Conservation (phyloP, 73 alveolate species). For the Tetrahymena elliotti region DNA sequence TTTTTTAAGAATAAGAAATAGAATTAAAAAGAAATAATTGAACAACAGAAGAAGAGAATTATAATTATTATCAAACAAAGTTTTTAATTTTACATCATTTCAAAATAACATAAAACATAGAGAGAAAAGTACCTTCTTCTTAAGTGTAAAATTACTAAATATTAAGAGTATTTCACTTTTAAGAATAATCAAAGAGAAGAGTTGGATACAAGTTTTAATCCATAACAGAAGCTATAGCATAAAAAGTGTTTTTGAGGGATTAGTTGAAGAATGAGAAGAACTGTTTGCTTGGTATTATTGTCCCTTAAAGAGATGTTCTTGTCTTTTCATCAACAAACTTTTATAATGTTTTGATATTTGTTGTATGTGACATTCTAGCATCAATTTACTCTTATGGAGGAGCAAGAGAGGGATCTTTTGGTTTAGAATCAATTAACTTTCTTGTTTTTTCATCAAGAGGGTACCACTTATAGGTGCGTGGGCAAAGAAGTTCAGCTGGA, state of each 20-base stretch:
- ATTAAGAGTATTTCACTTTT: too few species aligned
- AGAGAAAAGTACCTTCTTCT: too few species aligned
- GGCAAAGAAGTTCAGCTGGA: slow-evolving; percentile 81
- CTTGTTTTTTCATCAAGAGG: slow-evolving; percentile 42
- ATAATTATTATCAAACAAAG: too few species aligned
- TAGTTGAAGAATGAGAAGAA: not conserved
- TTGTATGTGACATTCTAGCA: not conserved
- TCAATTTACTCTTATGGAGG: not conserved
- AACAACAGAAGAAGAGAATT: too few species aligned
- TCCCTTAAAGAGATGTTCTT: not conserved
- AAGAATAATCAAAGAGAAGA: not conserved
- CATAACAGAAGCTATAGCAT: not conserved
- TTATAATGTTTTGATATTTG: not conserved
- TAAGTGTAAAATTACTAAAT: too few species aligned
- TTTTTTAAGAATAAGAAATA: too few species aligned
- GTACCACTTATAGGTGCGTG: slow-evolving; percentile 65
- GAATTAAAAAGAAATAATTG: too few species aligned
- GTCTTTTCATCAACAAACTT: not conserved
- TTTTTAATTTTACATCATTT: too few species aligned
- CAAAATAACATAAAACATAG: too few species aligned
- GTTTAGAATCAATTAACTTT: not conserved
- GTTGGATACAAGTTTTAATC: not conserved
- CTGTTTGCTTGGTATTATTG: not conserved
- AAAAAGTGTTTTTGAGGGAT: not conserved
- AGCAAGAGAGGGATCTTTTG: not conserved